Base-by-base conservation (phyloP, 1,284 basidiomycete species). In the Apiotrichum akiyoshidainum region DNA sequence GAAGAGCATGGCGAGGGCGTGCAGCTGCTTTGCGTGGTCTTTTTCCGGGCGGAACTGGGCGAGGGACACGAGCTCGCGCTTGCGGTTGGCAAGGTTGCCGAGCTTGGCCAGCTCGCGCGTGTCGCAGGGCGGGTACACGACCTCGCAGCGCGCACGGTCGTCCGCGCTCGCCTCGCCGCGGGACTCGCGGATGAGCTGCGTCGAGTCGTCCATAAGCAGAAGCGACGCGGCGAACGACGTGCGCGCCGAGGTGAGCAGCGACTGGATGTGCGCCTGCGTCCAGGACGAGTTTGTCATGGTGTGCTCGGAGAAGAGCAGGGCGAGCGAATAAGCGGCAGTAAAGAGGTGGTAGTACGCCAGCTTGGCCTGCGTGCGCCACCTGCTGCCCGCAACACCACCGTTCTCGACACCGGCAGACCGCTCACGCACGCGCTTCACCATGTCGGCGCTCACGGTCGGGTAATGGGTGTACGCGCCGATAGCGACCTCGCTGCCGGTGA, bases 31-130 rank as follows among this genome's bases (percentile, higher is more conserved):
- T 0, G 83, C 79, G 57, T 99, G 94, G 66, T 97, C 92, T 76
- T 99, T 99, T 77, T 99, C 95, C 1, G 96, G 95, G 89, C 92
- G 79, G 76, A 96, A 97, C 74, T 99, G 95, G 1, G 94, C 92
- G 1, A 99, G 80, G 59, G 90, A 92, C 31, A 95, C 78, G 34
- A 96, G 83, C 21, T 90, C 80, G n/a, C 81, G 82, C 58, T 86
- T 81, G 46, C 90, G 80, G 4, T 76, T 74, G 31, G 83, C 81
- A 17, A 96, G 79, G 0, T 84, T 55, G 5, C 68, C 78, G 57
- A 92, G 86, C 22, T 76, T 72, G 0, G 81, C 78, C 77, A 98
- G 85, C 61, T 85, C 85, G 4, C 80, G 80, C 0, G 91, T 95
- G 71, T 97, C 91, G 71, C 95, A 98, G 0, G 95, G 91, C 0